A percentile compares a stretch with the other conserved stretches of the same genome.
These are phyloP conservation scores for Erythrophleum ivorense DNA, from an alignment of 331 rosid species.

Conservation along the genomic window DNA sequence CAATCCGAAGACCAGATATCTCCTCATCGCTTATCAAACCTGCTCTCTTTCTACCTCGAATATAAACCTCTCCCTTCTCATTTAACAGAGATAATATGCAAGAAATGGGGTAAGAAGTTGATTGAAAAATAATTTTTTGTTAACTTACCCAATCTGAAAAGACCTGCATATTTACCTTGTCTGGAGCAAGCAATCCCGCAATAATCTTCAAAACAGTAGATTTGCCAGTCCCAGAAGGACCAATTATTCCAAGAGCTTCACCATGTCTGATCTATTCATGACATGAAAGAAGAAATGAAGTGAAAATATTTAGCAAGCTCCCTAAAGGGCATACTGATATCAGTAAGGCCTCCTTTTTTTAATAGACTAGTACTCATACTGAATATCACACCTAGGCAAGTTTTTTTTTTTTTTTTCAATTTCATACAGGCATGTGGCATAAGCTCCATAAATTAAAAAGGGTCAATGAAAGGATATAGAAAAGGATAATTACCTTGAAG, in stretches of 20 bases:
- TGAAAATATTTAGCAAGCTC: conserved; percentile 28
- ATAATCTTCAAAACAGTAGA: conserved; percentile 89
- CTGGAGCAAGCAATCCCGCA: conserved; percentile 97
- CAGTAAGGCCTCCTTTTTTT: conserved; percentile 4
- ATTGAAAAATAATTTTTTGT: neutral
- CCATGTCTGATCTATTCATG: conserved; percentile 86
- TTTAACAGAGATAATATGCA: conserved; percentile 31
- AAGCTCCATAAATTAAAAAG: neutral
- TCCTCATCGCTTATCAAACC: conserved; percentile 92
- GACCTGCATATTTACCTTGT: conserved; percentile 56
- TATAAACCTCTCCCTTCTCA: conserved; percentile 91
- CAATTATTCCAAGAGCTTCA: conserved; percentile 98
- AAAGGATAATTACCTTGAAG: conserved; percentile 81
- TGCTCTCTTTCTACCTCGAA: conserved; percentile 81
- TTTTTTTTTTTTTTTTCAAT: neutral
- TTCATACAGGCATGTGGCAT: neutral
- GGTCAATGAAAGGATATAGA: neutral
- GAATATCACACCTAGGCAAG: neutral
- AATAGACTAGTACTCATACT: neutral
- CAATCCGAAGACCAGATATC: conserved; percentile 90
- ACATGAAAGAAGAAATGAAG: neutral
- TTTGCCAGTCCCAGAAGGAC: conserved; percentile 99
- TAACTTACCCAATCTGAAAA: conserved; percentile 19
- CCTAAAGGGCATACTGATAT: neutral
- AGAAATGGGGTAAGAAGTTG: neutral